Conservation (phyloP, 805 yeast genomes). For the Nakazawaea wyomingensis region DNA sequence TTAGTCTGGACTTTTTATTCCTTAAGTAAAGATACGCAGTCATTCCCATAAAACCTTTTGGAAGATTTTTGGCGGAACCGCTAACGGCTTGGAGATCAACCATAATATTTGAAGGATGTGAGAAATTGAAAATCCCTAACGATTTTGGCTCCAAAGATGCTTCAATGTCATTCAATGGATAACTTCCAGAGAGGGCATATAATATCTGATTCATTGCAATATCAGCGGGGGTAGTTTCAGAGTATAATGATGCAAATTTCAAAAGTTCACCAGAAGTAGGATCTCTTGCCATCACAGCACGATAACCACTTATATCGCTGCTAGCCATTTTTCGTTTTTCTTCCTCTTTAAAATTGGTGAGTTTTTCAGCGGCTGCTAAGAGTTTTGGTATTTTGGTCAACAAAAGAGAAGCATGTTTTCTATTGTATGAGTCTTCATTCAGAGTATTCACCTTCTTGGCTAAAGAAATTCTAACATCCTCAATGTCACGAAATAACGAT, state of each 20-base stretch:
- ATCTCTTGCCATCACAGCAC: constrained; percentile 63
- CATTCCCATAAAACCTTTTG: constrained; percentile 66
- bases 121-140: constrained; percentile 41
- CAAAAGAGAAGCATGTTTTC: constrained; percentile 45
- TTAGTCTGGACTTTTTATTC: constrained; percentile 54
- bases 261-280: constrained; percentile 52
- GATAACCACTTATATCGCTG: constrained; percentile 44
- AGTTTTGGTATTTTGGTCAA: constrained; percentile 58
- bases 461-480: constrained; percentile 52
- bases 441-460: constrained; percentile 45
- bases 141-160: constrained; percentile 39
- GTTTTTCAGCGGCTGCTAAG: constrained; percentile 39
- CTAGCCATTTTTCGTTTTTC: constrained; percentile 17
- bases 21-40: constrained; percentile 70
- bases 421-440: constrained; percentile 44
- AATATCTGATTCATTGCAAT: constrained; percentile 66
- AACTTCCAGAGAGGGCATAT: constrained; percentile 68
- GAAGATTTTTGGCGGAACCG: constrained; percentile 52
- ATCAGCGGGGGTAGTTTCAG: constrained; percentile 35
- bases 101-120: constrained; percentile 60
- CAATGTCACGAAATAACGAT: constrained; percentile 48
- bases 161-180: constrained; percentile 42
- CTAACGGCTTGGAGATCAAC: constrained; percentile 71
- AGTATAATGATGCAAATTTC: constrained; percentile 24
- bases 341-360: constrained; percentile 23